Percentiles rank a stretch among this genome's conserved stretches.
phyloP scores from a whole-genome alignment of 2,329 filamentous ascomycete genomes.

The Metarhizium album region DNA sequence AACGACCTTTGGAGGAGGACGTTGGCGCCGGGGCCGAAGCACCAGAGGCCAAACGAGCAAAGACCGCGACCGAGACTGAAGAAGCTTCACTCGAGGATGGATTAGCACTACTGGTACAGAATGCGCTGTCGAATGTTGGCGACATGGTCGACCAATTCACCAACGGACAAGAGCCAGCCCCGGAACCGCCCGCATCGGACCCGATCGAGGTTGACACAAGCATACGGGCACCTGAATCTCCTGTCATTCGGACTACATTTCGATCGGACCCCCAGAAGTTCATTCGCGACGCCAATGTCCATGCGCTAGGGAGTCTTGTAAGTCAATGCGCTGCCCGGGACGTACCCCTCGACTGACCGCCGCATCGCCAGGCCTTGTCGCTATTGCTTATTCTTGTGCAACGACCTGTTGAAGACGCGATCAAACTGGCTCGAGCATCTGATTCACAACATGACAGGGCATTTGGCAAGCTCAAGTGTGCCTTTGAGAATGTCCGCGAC shows the following conservation, averaged over 20 bases:
- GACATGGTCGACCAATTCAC: constrained; percentile 25
- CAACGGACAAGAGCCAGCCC: constrained; percentile 9
- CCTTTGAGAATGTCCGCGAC: constrained; percentile 23
- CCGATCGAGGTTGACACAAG: constrained; percentile 24
- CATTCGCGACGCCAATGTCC: constrained; percentile 25
- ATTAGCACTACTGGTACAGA: constrained; percentile 27
- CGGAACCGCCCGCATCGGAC: constrained; percentile 14
- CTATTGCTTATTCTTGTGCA: constrained; percentile 27
- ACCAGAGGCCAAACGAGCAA: constrained; percentile 23
- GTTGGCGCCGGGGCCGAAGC: constrained; percentile 16
- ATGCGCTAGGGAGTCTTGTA: constrained; percentile 31
- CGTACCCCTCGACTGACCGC: constrained; percentile 5
- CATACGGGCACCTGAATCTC: constrained; percentile 16
- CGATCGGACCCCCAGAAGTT: constrained; percentile 26
- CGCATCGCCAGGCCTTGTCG: constrained; percentile 23
- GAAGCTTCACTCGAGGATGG: constrained; percentile 24
- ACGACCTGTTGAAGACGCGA: constrained; percentile 24
- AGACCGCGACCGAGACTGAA: constrained; percentile 18
- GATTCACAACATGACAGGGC: constrained; percentile 23
- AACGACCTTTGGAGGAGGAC: constrained; percentile 25
- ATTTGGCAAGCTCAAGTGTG: constrained; percentile 20
- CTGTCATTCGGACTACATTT: constrained; percentile 21
- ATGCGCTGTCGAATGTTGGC: constrained; percentile 29
- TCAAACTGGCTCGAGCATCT: constrained; percentile 21
- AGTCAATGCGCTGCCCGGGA: constrained; percentile 13